Conservation (phyloP, 306 rosid species). For the Vigna hirtella region DNA sequence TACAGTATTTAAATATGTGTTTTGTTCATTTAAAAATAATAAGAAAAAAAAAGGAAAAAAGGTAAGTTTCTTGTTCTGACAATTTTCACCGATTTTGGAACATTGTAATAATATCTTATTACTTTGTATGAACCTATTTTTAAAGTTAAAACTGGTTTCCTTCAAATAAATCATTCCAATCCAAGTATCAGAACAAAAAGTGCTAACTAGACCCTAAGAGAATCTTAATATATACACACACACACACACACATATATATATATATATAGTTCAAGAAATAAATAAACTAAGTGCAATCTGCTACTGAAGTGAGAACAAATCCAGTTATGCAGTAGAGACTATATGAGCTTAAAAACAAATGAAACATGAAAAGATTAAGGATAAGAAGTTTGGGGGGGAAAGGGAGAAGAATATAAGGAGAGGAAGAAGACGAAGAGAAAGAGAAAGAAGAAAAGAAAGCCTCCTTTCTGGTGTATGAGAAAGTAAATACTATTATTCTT, state of each 20-base stretch:
- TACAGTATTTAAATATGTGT: not conserved
- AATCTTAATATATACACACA: not conserved
- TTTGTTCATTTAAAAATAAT: not conserved
- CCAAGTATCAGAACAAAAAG: too few relatives aligned
- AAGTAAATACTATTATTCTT: constrained; percentile 4
- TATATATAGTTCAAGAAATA: not conserved
- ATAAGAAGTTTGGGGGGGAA: not conserved
- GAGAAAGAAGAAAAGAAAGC: not conserved
- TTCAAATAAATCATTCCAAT: too few relatives aligned
- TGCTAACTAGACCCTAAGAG: not conserved
- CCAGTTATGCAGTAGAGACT: not conserved
- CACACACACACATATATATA: too few relatives aligned
- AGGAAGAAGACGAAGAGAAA: not conserved
- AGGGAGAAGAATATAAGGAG: not conserved
- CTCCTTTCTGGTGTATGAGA: not conserved
- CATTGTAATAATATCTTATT: too few relatives aligned
- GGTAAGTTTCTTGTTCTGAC: too few relatives aligned
- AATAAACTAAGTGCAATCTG: not conserved
- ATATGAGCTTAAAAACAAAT: not conserved
- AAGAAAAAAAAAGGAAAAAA: too few relatives aligned
- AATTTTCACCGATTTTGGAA: too few relatives aligned
- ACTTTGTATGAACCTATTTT: too few relatives aligned
- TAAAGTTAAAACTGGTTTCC: too few relatives aligned
- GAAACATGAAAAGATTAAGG: not conserved
- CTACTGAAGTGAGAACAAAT: not conserved